A percentile compares a stretch with the other conserved stretches of the same genome.
Conservation (phyloP, 2,329 filamentous ascomycete species). For the Alternaria novae-zelandiae region DNA sequence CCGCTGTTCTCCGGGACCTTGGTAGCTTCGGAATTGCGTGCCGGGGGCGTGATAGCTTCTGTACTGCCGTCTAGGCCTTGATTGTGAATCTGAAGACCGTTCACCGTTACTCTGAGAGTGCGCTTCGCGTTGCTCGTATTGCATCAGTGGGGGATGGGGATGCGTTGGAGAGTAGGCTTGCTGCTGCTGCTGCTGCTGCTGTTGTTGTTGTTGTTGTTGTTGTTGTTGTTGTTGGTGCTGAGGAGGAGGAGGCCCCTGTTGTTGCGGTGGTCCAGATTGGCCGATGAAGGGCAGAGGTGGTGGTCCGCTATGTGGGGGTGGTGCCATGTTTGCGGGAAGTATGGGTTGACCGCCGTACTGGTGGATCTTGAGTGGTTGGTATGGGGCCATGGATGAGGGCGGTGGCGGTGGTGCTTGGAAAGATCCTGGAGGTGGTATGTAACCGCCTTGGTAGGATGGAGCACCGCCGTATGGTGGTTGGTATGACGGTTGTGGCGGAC, state of each 20-base stretch:
- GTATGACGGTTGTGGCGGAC: constrained; percentile 57
- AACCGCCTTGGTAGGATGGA: constrained; percentile 35
- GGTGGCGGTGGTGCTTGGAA: constrained; percentile 44
- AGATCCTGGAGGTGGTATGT: constrained; percentile 40
- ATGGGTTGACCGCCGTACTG: constrained; percentile 51
- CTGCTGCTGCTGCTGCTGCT: not conserved
- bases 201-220: constrained; percentile 3
- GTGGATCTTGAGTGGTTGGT: constrained; percentile 45
- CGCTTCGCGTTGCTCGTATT: constrained; percentile 30
- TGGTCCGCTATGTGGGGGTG: constrained; percentile 22
- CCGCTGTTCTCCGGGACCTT: constrained; percentile 35
- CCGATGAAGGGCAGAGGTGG: constrained; percentile 3
- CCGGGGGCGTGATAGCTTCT: constrained; percentile 42
- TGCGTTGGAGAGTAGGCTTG: constrained; percentile 30
- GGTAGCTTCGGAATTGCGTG: constrained; percentile 43
- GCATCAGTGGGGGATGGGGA: constrained; percentile 20
- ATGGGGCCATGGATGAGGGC: constrained; percentile 26
- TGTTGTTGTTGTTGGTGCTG: constrained; percentile 2
- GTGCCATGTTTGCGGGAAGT: constrained; percentile 47
- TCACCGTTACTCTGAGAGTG: constrained; percentile 13
- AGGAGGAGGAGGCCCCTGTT: not conserved
- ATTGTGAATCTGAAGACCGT: constrained; percentile 27
- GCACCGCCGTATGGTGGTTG: constrained; percentile 25
- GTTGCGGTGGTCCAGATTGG: not conserved
- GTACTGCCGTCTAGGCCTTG: constrained; percentile 38